Evolutionary conservation across 306 rosid genomes (phyloP).

Genomic region (Hippophae tibetana): DNA sequence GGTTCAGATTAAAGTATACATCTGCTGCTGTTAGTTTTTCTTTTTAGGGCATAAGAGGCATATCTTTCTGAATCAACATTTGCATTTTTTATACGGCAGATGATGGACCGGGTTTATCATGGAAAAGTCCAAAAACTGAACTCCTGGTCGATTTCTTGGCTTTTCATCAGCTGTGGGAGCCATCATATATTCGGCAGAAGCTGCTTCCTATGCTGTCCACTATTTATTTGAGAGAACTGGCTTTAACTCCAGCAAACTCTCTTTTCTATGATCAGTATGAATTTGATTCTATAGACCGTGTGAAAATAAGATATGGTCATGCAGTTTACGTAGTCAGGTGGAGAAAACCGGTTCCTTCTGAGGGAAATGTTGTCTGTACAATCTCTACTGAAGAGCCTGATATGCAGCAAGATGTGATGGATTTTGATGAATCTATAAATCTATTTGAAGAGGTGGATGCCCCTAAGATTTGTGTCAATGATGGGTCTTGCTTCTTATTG

Average conservation of each 20-base stretch:
- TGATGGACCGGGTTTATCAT: constrained; percentile 40
- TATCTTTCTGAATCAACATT: constrained; percentile 14
- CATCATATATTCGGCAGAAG: constrained; percentile 49
- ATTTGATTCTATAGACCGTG: constrained; percentile 56
- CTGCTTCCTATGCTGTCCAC: constrained; percentile 83
- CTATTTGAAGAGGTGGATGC: constrained; percentile 41
- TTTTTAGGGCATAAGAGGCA: neutral
- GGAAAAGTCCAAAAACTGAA: constrained; percentile 58
- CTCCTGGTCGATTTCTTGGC: constrained; percentile 53
- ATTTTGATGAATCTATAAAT: constrained; percentile 38
- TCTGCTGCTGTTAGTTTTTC: neutral
- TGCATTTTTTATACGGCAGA: constrained; percentile 25
- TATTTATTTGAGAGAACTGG: constrained; percentile 59
- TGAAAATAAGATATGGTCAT: constrained; percentile 57
- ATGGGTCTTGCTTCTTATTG: constrained; percentile 51
- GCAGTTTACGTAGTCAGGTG: constrained; percentile 65
- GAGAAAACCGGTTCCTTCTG: constrained; percentile 28
- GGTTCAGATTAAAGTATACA: neutral
- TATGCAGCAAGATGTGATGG: constrained; percentile 35
- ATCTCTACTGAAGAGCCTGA: constrained; percentile 25
- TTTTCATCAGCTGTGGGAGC: constrained; percentile 71
- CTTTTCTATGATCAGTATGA: constrained; percentile 60
- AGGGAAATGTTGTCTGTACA: constrained; percentile 9
- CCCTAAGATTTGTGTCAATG: constrained; percentile 33
- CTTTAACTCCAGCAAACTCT: constrained; percentile 18